Percentiles rank a stretch among this genome's conserved stretches.
These are phyloP conservation scores for Pestalotiopsis sp. DNA, from an alignment of 2,329 filamentous ascomycete species.

Conservation along the genomic window DNA sequence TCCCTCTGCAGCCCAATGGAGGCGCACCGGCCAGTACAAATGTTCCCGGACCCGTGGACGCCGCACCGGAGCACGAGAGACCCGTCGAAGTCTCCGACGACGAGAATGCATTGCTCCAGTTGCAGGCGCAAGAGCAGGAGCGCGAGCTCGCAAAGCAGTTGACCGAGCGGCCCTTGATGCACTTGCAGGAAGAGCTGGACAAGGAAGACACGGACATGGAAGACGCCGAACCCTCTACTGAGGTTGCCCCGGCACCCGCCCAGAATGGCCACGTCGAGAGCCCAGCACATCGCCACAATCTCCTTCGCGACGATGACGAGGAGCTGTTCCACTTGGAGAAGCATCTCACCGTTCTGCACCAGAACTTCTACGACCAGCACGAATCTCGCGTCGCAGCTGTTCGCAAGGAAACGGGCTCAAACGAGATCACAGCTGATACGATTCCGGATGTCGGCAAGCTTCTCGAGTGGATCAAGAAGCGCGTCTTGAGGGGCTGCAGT, in stretches of 20 bases:
- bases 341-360: constrained; percentile 74
- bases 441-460: constrained; percentile 85
- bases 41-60: constrained; percentile 7
- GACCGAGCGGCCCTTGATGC: constrained; percentile 82
- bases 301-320: constrained; percentile 84
- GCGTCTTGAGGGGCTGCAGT: constrained; percentile 71
- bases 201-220: constrained; percentile 71
- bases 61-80: constrained; percentile 20
- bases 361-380: constrained; percentile 80
- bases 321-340: constrained; percentile 78
- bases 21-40: constrained; percentile 13
- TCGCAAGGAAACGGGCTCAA: constrained; percentile 35
- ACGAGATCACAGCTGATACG: constrained; percentile 42
- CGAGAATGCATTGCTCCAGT: constrained; percentile 55
- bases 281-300: constrained; percentile 60
- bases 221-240: constrained; percentile 2
- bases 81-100: constrained; percentile 22
- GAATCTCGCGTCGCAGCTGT: constrained; percentile 57
- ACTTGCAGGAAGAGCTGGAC: constrained; percentile 89
- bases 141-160: constrained; percentile 86
- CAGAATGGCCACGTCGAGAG: constrained; percentile 29
- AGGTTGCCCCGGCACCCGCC: constrained; percentile 19
- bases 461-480: constrained; percentile 78
- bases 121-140: constrained; percentile 83
- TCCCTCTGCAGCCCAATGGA: constrained; percentile 18